These are phyloP conservation scores for Nakazawaea anatomiae DNA, from an alignment of 805 yeast species.

Conservation along the genomic window DNA sequence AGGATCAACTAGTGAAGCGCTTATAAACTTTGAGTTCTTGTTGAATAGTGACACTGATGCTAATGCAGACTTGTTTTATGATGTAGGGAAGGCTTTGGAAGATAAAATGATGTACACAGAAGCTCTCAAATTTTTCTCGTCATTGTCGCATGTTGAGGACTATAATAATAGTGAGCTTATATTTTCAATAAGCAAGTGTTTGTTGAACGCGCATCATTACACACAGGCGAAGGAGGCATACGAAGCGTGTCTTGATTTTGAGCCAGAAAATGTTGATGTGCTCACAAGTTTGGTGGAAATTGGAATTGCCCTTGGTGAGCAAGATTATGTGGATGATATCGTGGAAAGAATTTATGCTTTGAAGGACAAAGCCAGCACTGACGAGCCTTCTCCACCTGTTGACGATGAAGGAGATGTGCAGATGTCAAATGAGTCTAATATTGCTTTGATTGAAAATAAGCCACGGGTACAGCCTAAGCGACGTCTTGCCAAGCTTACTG, in stretches of 20 bases:
- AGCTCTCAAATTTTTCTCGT: constrained; percentile 62
- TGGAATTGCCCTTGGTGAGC: constrained; percentile 47
- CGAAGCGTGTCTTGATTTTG: constrained; percentile 42
- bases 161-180: constrained; percentile 46
- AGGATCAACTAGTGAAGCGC: constrained; percentile 63
- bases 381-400: constrained; percentile 11
- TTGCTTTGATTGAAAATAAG: constrained; percentile 8
- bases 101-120: constrained; percentile 65
- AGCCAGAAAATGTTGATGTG: constrained; percentile 64
- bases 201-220: constrained; percentile 65
- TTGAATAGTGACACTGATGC: constrained; percentile 51
- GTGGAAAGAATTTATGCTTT: constrained; percentile 25
- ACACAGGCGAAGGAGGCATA: constrained; percentile 58
- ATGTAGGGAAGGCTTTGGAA: constrained; percentile 72
- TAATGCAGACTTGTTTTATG: constrained; percentile 65
- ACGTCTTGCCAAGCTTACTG: constrained; percentile 13
- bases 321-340: constrained; percentile 47
- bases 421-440: constrained; percentile 12
- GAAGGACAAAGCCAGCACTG: constrained; percentile 19
- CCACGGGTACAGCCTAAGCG: background rate
- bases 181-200: constrained; percentile 68
- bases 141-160: constrained; percentile 51
- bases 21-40: constrained; percentile 59
- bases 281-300: constrained; percentile 77
- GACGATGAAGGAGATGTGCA: constrained; percentile 13